Conservation (phyloP, 805 yeast species). For the Nakazawaea populi region DNA sequence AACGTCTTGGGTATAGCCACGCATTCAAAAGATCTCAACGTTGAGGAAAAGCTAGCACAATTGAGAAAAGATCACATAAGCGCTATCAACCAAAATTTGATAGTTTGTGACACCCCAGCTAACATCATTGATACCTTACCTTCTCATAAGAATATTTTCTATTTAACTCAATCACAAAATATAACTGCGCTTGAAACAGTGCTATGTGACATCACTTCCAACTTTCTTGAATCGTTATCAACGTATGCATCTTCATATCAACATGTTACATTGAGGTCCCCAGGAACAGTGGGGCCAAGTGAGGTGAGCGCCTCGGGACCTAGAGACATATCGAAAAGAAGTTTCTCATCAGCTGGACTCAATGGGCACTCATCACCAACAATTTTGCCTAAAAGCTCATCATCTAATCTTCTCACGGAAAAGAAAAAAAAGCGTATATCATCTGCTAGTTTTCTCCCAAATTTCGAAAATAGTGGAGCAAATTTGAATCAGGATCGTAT, state of each 20-base stretch:
- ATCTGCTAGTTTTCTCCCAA: slow-evolving; percentile 14
- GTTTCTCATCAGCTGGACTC: background rate
- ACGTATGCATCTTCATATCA: slow-evolving; percentile 67
- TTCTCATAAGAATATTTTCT: slow-evolving; percentile 12
- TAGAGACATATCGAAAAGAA: background rate
- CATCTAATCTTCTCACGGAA: slow-evolving; percentile 11
- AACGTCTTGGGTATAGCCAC: slow-evolving; percentile 44
- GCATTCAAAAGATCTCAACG: slow-evolving; percentile 19
- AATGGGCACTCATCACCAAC: slow-evolving; percentile 9
- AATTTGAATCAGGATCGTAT: slow-evolving; percentile 27
- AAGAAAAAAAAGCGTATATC: slow-evolving; percentile 21
- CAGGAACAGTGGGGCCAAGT: slow-evolving; percentile 56
- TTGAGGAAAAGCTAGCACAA: slow-evolving; percentile 25
- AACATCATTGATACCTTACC: background rate
- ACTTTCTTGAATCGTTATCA: slow-evolving; percentile 59
- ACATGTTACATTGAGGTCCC: slow-evolving; percentile 79
- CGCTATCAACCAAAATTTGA: slow-evolving; percentile 46
- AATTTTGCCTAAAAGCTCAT: slow-evolving; percentile 2
- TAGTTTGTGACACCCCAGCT: slow-evolving; percentile 47
- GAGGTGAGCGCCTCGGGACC: slow-evolving; percentile 24
- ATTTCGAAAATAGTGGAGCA: slow-evolving; percentile 18
- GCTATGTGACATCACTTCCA: slow-evolving; percentile 65
- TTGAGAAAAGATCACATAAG: slow-evolving; percentile 43
- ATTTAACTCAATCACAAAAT: slow-evolving; percentile 9
- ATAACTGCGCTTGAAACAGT: slow-evolving; percentile 47